phyloP scores from a whole-genome alignment of 2,329 filamentous ascomycete genomes.

The Talaromyces sp. region DNA sequence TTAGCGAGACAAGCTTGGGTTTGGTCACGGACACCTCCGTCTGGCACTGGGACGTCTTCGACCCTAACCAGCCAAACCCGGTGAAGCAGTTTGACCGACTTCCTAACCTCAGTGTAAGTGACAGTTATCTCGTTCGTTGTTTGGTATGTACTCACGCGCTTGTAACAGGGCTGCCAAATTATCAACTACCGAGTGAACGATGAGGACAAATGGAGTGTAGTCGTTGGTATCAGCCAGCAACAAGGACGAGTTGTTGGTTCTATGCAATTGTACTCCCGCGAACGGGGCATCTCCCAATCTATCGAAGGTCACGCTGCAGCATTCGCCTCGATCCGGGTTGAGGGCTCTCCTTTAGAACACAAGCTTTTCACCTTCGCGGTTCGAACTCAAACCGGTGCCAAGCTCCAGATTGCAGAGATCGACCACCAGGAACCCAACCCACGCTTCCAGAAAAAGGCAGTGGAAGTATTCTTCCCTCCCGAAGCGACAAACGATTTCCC shows the following conservation, averaged over 20 bases:
- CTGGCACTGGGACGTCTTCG: constrained; percentile 97
- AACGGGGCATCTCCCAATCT: constrained; percentile 93
- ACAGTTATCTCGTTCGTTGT: background rate
- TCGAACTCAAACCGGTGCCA: constrained; percentile 81
- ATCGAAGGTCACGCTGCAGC: constrained; percentile 97
- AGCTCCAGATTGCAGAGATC: constrained; percentile 96
- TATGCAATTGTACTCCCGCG: constrained; percentile 96
- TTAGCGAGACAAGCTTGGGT: constrained; percentile 82
- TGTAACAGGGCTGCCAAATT: constrained; percentile 81
- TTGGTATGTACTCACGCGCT: constrained; percentile 15
- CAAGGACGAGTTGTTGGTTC: constrained; percentile 90
- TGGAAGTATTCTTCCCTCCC: constrained; percentile 95
- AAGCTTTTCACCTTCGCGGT: constrained; percentile 98
- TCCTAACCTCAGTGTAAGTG: constrained; percentile 75
- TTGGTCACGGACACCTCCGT: constrained; percentile 88
- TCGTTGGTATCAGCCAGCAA: constrained; percentile 92
- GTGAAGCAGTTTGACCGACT: constrained; percentile 95
- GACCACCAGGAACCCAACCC: constrained; percentile 90
- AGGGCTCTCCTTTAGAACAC: constrained; percentile 84
- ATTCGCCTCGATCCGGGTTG: constrained; percentile 84
- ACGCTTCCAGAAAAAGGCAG: constrained; percentile 88
- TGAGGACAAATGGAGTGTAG: constrained; percentile 97
- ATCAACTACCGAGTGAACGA: constrained; percentile 98
- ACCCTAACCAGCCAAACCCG: constrained; percentile 72
- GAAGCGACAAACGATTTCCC: constrained; percentile 97